Conservation (phyloP, 441 rosid species). For the Corymbia citriodora region DNA sequence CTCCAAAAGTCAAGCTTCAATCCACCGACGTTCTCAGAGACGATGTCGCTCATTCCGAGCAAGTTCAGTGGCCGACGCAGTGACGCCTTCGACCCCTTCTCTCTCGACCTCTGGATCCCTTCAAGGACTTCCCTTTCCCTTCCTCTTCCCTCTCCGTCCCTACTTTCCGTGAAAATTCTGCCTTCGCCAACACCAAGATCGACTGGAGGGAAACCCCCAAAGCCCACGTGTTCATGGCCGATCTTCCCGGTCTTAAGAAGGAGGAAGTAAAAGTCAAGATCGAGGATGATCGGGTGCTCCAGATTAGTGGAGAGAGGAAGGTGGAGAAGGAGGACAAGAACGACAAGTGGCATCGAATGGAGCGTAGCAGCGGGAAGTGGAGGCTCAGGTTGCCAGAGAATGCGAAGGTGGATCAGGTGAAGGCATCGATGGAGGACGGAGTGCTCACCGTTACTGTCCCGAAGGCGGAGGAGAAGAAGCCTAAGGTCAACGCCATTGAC, state of each 20-base stretch:
- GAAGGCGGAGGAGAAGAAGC: background rate
- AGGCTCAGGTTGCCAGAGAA: background rate
- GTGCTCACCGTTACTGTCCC: background rate
- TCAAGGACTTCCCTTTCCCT: background rate
- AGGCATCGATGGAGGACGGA: background rate
- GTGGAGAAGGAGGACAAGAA: background rate
- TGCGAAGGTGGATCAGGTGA: background rate
- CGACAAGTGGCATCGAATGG: background rate
- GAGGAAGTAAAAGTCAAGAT: background rate
- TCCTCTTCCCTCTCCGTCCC: background rate
- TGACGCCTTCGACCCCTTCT: background rate
- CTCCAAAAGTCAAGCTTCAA: background rate
- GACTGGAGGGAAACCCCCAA: constrained; percentile 2
- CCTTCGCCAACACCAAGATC: background rate
- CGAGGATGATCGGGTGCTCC: background rate
- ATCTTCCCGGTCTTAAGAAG: background rate
- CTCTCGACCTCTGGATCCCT: background rate
- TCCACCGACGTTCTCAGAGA: background rate
- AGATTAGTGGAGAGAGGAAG: constrained; percentile 12
- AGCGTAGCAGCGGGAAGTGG: constrained; percentile 13
- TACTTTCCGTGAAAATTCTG: background rate
- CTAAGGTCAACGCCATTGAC: background rate
- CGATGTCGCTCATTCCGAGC: background rate
- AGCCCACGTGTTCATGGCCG: background rate
- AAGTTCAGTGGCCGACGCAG: background rate